Base-by-base conservation (phyloP, 768 basidiomycete species). In the Boletus eberwhitei region DNA sequence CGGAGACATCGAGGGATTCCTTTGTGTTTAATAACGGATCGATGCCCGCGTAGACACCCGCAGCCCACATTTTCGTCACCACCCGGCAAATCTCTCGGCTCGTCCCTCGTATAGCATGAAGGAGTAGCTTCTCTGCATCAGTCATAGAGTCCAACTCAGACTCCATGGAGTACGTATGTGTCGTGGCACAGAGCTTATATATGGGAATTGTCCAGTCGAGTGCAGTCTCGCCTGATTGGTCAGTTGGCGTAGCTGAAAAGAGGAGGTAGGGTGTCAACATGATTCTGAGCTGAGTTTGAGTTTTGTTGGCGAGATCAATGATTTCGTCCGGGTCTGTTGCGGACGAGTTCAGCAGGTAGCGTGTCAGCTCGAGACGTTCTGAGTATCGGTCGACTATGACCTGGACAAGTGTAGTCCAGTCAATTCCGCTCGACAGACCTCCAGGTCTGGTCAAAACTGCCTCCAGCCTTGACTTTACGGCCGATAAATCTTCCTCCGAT, bases 51-150 rank as follows among this genome's bases (percentile, higher is more conserved):
- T 51, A 19, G 7, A 61, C 57, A 2, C 77, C 80, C 7, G 74
- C 64, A 0, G 77, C 77, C 81, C 81, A 82, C 60, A 82, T 72
- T 39, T 60, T 67, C 5, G 78, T 77, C 31, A 76, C 55, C 0
- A 75, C 73, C 0, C 77, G 70, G 52, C 79, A 82, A 26, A 80
- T 78, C 58, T 81, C 79, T 36, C 64, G 69, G 2, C 55, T 72
- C 0, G 76, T 78, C 5, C 64, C 75, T 17, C 64, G 63, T 3
- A 75, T 22, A 5, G 55, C 65, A 6, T 42, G 49, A 5, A 73
- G 54, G 22, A 75, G 59, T 24, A 70, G 29, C 0, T 22, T 47
- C 55, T 75, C 73, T 5, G 69, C 66, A 21, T 52, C n/a, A 0
- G 71, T 68, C 56, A 75, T 55, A 3, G 39, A 19, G 4, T 53